These are phyloP conservation scores for Solanum clarkiae DNA, from an alignment of 257 asterid species.

Conservation along the genomic window DNA sequence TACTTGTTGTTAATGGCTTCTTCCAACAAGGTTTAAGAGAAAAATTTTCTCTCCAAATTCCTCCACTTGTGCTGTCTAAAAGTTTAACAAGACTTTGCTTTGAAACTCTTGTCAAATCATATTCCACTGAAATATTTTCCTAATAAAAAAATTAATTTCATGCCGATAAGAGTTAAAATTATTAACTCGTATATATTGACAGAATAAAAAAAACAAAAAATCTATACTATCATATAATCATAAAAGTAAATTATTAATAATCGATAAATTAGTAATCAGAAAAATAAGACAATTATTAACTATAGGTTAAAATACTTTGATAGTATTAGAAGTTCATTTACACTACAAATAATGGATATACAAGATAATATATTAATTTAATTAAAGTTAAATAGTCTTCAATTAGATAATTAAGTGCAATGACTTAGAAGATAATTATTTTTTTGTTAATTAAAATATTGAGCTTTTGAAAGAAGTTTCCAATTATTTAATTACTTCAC, in stretches of 20 bases:
- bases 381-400: neutral
- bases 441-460: neutral
- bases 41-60: slow-evolving; percentile 16
- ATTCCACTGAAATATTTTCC: slow-evolving; percentile 2
- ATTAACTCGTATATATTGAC: neutral
- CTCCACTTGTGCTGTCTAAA: neutral
- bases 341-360: neutral
- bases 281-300: neutral
- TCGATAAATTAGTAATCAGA: neutral
- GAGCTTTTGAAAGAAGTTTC: neutral
- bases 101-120: slow-evolving; percentile 17
- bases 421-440: neutral
- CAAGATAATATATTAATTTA: neutral
- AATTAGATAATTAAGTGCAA: neutral
- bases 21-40: slow-evolving; percentile 39
- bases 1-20: slow-evolving; percentile 18
- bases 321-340: neutral
- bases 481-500: neutral
- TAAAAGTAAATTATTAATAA: neutral
- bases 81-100: slow-evolving; percentile 8
- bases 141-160: neutral
- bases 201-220: neutral
- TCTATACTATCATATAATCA: neutral
- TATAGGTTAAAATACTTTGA: neutral
- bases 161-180: neutral